Evolutionary conservation across 1,284 basidiomycete species (phyloP), one percentile per base, ranked within the genome.

Genomic region (Boletus smithii): DNA sequence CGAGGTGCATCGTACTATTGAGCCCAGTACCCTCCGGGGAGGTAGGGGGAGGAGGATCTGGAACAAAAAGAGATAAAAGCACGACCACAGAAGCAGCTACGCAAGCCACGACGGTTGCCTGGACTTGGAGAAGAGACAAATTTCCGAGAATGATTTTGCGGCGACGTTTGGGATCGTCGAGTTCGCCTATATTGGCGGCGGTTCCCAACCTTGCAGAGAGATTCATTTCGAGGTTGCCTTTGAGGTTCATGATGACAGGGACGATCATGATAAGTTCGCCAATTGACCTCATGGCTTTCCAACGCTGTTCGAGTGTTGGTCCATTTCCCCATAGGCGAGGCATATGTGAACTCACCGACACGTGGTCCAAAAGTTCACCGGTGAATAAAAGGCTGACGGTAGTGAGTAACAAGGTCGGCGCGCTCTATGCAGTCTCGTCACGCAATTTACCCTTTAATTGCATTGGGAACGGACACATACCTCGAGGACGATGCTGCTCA

Each of bases 251-350:
- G 18, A 98, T 75, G 57, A 97, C 94, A 10, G 95, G 95, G 8
- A 97, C 86, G 49, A 98, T 89, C 74, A 98, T 95, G 61, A 98
- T 95, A 48, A 98, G 83, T 67, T 99, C 95, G 73, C 97, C 89
- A 41, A 95, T 82, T 45, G 87, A 79, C 43, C 78, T 76, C 79
- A 99, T 95, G 34, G 94, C 92, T 49, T 76, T 77, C 94, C 94
- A 98, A 48, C 77, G 80, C 88, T 92, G n/a, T n/a, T n/a, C n/a
- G n/a, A n/a, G n/a, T n/a, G n/a, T n/a, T n/a, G n/a, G n/a, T n/a
- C n/a, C n/a, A n/a, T n/a, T n/a, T n/a, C n/a, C n/a, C n/a, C n/a
- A n/a, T n/a, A n/a, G n/a, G 40, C 36, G 38, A 30, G 46, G 49
- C 51, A 53, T 34, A 9, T 11, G 20, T n/a, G 30, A 13, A 73